Percentiles rank a stretch among this genome's conserved stretches.
Evolutionary conservation across 805 yeast genomes (phyloP).

Genomic region (Nakazawaea populi): DNA sequence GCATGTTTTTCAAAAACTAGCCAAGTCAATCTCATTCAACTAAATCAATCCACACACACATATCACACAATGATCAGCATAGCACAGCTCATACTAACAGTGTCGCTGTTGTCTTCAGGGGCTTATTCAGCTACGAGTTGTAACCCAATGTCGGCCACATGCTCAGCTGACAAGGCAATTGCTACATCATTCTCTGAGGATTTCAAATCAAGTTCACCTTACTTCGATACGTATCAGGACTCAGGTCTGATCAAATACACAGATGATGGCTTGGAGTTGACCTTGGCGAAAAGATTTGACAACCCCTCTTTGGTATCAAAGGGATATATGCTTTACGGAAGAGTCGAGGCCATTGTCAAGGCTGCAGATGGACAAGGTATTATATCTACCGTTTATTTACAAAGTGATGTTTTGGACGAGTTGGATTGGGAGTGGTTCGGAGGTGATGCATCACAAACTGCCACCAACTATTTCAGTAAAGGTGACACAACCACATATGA

Average conservation of each 20-base stretch:
- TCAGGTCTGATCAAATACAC: slow-evolving; percentile 39
- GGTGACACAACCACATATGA: slow-evolving; percentile 75
- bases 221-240: slow-evolving; percentile 36
- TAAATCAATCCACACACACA: background rate
- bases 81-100: background rate
- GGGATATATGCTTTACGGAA: slow-evolving; percentile 87
- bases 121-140: slow-evolving; percentile 15
- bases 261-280: slow-evolving; percentile 57
- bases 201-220: slow-evolving; percentile 42
- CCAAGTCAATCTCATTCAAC: background rate
- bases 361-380: slow-evolving; percentile 79
- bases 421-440: slow-evolving; percentile 88
- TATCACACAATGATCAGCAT: background rate
- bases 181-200: slow-evolving; percentile 48
- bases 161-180: slow-evolving; percentile 50
- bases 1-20: no score
- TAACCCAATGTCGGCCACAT: slow-evolving; percentile 25
- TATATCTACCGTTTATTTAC: slow-evolving; percentile 74
- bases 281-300: slow-evolving; percentile 58
- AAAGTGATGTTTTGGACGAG: slow-evolving; percentile 83
- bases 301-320: slow-evolving; percentile 75
- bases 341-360: slow-evolving; percentile 62
- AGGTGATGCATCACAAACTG: slow-evolving; percentile 67
- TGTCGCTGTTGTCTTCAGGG: background rate
- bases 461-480: slow-evolving; percentile 75